Evolutionary conservation across 371 early-diverging fungal species (phyloP).

Genomic region (Mortierella sp.): DNA sequence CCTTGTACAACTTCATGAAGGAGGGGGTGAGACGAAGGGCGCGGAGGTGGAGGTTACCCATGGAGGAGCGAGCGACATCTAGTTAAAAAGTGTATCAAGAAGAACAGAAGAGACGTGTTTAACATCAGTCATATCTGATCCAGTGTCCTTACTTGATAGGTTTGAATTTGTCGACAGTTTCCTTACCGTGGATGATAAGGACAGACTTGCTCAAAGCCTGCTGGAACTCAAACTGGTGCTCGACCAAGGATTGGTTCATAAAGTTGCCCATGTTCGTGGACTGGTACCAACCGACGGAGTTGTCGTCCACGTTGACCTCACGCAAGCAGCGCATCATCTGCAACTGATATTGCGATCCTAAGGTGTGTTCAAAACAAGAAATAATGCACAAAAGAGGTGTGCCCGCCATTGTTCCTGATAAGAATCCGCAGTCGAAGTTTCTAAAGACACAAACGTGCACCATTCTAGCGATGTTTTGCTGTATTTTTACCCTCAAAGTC

Average conservation of each 20-base stretch:
- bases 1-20: conserved; percentile 88
- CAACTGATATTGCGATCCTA: conserved; percentile 86
- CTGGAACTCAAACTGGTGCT: conserved; percentile 92
- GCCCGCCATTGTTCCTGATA: too few relatives aligned
- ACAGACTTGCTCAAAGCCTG: conserved; percentile 87
- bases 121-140: neutral
- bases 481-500: conserved; percentile 51
- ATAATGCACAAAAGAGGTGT: conserved; percentile 12
- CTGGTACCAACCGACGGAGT: conserved; percentile 98
- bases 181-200: conserved; percentile 84
- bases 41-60: conserved; percentile 88
- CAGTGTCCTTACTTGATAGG: too few relatives aligned
- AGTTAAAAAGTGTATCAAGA: too few relatives aligned
- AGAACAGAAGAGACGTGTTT: too few relatives aligned
- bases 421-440: conserved; percentile 1
- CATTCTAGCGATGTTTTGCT: neutral
- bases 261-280: conserved; percentile 90
- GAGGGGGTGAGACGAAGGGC: conserved; percentile 89
- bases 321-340: conserved; percentile 94
- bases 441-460: neutral
- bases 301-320: conserved; percentile 94
- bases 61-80: conserved; percentile 86
- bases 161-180: too few relatives aligned
- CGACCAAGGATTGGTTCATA: conserved; percentile 90
- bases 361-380: neutral